Evolutionary conservation across 2,329 filamentous ascomycete genomes (phyloP), one percentile per base, ranked within the genome.

Genomic region (Colletotrichum echinochloae): DNA sequence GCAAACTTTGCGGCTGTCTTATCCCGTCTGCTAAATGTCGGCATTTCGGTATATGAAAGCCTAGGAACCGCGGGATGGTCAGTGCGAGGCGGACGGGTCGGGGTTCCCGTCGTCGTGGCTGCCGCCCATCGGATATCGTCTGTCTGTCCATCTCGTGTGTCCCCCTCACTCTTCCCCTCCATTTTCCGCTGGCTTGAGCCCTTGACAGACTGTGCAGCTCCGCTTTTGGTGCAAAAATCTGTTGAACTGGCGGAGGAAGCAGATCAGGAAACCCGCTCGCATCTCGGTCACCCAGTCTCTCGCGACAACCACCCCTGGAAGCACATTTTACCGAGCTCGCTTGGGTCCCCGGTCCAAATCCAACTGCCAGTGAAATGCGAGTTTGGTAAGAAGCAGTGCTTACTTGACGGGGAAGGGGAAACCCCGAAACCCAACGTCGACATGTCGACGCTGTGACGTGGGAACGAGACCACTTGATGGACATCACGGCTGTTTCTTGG

Each of bases 181-280:
- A 18, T 30, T 20, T 14, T 7, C 20, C 30, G 18, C 51, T 46
- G 30, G 49, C 33, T 23, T n/a, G n/a, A n/a, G n/a, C n/a, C n/a
- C n/a, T n/a, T 46, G 11, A 23, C 54, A 56, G 46, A 20, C 33
- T 54, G 33, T 33, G 35, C 16, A 30, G 41, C 39, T 23, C 33
- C 39, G 33, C 65, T 49, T 51, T 51, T 33, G 65, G 37, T 28
- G 57, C n/a, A 66, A 26, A 55, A 7, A 5, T 54, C 35, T 26
- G n/a, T n/a, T n/a, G 30, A 51, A 2, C 18, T 61, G 46, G 54
- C 64, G 33, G 44, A 64, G 20, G 8, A 57, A 49, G 46, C 61
- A 55, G 66, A 69, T 65, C 23, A 46, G 61, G 66, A 55, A 65
- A 69, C 37, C 56, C 62, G 46, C 30, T 69, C 55, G 61, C 60